phyloP scores from a whole-genome alignment of 2,329 filamentous ascomycete genomes.

The Phyllosticta paracitricarpa region DNA sequence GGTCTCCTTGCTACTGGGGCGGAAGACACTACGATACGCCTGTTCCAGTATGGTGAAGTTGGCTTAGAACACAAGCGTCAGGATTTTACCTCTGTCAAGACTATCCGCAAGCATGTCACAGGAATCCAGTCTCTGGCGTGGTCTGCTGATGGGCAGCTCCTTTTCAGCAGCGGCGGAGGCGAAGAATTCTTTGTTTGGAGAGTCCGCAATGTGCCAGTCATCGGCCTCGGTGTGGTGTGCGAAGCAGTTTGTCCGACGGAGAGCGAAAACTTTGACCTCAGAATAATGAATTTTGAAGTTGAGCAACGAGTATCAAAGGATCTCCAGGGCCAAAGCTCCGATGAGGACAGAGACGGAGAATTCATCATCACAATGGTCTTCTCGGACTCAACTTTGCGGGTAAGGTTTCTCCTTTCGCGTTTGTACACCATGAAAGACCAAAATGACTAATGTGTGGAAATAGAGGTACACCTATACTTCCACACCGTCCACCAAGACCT shows the following conservation, averaged over 20 bases:
- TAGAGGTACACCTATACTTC: constrained; percentile 37
- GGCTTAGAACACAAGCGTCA: neutral
- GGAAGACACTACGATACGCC: constrained; percentile 64
- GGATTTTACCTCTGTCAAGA: constrained; percentile 43
- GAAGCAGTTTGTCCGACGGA: constrained; percentile 41
- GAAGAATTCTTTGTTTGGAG: constrained; percentile 89
- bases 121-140: constrained; percentile 76
- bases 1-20: constrained; percentile 54
- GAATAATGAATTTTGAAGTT: constrained; percentile 72
- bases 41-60: constrained; percentile 44
- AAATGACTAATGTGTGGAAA: neutral
- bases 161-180: constrained; percentile 78
- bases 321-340: constrained; percentile 11
- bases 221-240: constrained; percentile 44
- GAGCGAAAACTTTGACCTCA: constrained; percentile 53
- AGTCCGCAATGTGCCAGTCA: constrained; percentile 44
- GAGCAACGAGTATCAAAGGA: neutral
- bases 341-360: constrained; percentile 11
- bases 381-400: constrained; percentile 72
- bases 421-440: neutral
- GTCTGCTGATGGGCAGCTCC: constrained; percentile 53
- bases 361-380: constrained; percentile 63
- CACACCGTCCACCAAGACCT: constrained; percentile 16
- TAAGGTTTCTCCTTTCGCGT: constrained; percentile 18
- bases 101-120: constrained; percentile 67